Base-by-base conservation (phyloP, 306 rosid genomes). In the Begonia masoniana region DNA sequence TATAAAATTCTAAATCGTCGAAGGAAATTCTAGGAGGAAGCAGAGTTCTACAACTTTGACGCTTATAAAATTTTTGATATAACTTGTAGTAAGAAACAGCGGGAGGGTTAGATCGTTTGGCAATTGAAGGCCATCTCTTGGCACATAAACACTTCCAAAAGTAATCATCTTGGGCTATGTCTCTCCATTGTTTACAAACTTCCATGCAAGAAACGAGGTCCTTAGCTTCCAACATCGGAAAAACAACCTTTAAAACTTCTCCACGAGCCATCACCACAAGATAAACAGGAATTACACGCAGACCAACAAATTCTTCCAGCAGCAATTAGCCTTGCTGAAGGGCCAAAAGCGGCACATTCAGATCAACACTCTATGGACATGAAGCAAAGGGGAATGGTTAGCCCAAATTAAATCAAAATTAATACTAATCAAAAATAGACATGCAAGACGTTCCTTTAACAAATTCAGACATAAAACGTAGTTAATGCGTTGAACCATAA, bases 81-180 rank as follows among this genome's bases (percentile, higher is more conserved):
- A 92, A 60, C 65, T 75, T 77, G 67, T 68, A 76, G 78, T 81
- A 86, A 8, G 84, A 73, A 62, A 41, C 17, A 26, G 78, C 64
- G 4, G 93, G 81, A 52, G 84, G 82, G 43, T 74, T 68, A 48
- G 87, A 78, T 47, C 52, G 72, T 78, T 79, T 92, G 92, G 93
- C 83, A 58, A 78, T 72, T 7, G 99, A 92, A 51, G 99, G 99
- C 96, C 99, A 86, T 67, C 78, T 83, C 78, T 81, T 79, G 65
- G 84, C 88, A 67, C 95, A 86, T 16, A 62, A 15, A 62, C 99
- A 81, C 69, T 92, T 92, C 96, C 96, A 92, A 35, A 86, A 79
- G 83, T 75, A 92, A 72, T 86, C 99, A 62, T 86, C 96, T 49
- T 65, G 68, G 17, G 88, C 96, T 35, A 79, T 50, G 56, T 76